Base-by-base conservation (phyloP, 2,329 filamentous ascomycete species). In the Aspergillus novofumigatus region DNA sequence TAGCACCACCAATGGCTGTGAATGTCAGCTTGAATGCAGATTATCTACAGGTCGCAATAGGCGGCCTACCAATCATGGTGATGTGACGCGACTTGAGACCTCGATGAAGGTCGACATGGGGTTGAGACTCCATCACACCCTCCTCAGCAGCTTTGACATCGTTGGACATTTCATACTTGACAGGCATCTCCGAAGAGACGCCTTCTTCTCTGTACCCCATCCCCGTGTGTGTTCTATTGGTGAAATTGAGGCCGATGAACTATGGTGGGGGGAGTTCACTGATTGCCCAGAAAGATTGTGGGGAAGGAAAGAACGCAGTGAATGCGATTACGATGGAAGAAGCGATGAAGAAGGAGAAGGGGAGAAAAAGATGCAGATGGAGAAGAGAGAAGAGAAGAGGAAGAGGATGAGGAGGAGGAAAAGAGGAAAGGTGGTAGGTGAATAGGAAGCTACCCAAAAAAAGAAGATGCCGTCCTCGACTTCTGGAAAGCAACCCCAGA, bases 21-120 rank as follows among this genome's bases (percentile, higher is more conserved):
- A 4, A 14, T 45, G 54, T 68, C 50, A 69, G 60, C 21, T 53
- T 51, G 38, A 20, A 23, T 25, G 2, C 1, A 1, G 2, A 11
- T 9, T 23, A 1, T 21, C 14, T 2, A 5, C 14, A 28, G 9
- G 2, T 38, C 17, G 14, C 14, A 17, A 7, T 17, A 17, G 32
- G 3, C 17, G 8, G 45, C 62, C n/a, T 66, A 72, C 69, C 74
- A 66, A 77, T 75, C 75, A 76, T 77, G 26, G 73, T 73, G 57
- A 74, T 75, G 56, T 74, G 73, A 51, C 73, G 71, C 26, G 75
- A 69, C 59, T 72, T 74, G 54, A 76, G 72, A 49, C 72, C 76
- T 41, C 76, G 75, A 32, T 76, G 72, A n/a, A 78, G 70, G 4
- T 70, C 64, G 25, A 66, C 69, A 62, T 69, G 65, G 10, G 69